phyloP scores from a whole-genome alignment of 345 rosid genomes.

The Acer campestre region DNA sequence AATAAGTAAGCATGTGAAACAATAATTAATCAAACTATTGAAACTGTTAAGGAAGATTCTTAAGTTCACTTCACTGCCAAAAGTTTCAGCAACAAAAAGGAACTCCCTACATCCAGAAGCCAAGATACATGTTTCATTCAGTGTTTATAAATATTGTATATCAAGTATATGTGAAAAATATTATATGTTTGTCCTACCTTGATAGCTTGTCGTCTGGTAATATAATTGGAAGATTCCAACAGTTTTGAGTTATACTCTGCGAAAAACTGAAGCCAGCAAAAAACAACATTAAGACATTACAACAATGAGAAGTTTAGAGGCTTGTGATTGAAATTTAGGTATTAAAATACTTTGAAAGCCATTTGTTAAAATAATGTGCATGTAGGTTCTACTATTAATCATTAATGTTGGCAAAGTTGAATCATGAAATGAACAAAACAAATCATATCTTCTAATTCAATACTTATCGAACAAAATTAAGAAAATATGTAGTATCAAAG shows the following conservation, averaged over 20 bases:
- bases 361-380: background rate
- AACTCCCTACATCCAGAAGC: background rate
- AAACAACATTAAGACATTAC: conserved; percentile 1
- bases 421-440: background rate
- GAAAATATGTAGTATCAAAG: background rate
- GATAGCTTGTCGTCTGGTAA: conserved; percentile 93
- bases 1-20: background rate
- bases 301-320: background rate
- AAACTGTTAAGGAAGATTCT: background rate
- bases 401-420: background rate
- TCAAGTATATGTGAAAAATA: background rate
- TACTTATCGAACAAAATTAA: background rate
- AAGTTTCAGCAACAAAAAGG: background rate
- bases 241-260: conserved; percentile 84
- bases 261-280: conserved; percentile 66
- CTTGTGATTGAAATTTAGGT: conserved; percentile 1
- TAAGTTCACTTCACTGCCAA: background rate
- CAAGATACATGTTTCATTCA: background rate
- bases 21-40: background rate
- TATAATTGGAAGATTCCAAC: conserved; percentile 89
- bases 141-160: background rate
- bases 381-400: background rate
- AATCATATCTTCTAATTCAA: background rate
- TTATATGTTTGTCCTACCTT: conserved; percentile 52
- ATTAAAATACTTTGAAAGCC: background rate